These are phyloP conservation scores for Penicillium sp. DNA, from an alignment of 2,329 filamentous ascomycete species.

Conservation along the genomic window DNA sequence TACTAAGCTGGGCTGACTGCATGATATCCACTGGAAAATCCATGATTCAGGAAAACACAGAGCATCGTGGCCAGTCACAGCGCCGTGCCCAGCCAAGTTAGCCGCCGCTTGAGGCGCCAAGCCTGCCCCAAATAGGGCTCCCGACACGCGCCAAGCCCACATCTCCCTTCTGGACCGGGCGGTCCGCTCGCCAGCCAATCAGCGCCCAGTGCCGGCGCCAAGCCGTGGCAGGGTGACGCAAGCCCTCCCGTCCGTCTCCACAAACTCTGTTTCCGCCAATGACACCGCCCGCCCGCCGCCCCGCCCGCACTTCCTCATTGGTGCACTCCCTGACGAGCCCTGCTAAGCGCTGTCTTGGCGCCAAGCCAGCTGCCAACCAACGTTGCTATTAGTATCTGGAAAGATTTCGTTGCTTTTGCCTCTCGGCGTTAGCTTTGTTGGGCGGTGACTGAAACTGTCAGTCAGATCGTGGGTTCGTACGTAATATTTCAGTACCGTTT, in stretches of 20 bases:
- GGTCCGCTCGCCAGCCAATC: not conserved
- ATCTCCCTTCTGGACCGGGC: not conserved
- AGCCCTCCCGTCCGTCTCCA: not conserved
- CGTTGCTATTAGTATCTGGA: too few relatives aligned
- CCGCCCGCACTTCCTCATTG: not conserved
- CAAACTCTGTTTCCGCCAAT: not conserved
- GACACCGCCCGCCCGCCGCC: not conserved
- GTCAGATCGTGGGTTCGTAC: not conserved
- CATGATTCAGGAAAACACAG: too few relatives aligned
- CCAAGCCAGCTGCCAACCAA: not conserved
- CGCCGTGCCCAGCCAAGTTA: not conserved
- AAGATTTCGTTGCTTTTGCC: not conserved
- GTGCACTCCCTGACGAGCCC: too few relatives aligned
- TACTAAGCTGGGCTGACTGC: too few relatives aligned
- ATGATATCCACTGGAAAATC: too few relatives aligned
- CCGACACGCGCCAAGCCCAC: not conserved
- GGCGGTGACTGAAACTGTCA: too few relatives aligned
- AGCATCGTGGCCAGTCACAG: too few relatives aligned
- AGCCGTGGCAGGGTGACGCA: not conserved
- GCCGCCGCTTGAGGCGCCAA: not conserved
- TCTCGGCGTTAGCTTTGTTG: not conserved
- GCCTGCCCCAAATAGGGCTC: not conserved
- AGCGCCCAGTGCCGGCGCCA: not conserved
- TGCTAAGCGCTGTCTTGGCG: not conserved
- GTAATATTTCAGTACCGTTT: not conserved